Conservation (phyloP, 2,329 filamentous ascomycete genomes). For the Dactylellina cionopaga region DNA sequence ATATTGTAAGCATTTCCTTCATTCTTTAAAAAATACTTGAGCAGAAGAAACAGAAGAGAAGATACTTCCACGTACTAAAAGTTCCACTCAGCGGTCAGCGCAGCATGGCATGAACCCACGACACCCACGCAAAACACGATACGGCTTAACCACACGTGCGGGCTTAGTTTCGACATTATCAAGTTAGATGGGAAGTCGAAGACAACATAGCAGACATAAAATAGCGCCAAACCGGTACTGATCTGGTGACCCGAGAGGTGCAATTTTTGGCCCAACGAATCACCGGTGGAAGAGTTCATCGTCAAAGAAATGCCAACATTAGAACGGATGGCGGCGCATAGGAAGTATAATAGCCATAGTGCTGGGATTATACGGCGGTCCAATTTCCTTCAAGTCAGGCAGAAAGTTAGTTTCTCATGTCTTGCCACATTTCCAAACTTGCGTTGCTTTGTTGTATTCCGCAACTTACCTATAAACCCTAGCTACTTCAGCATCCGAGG, state of each 20-base stretch:
- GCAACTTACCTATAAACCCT: slow-evolving; percentile 60
- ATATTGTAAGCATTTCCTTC: slow-evolving; percentile 44
- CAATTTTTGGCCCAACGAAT: slow-evolving; percentile 79
- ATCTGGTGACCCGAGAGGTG: slow-evolving; percentile 77
- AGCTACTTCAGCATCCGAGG: slow-evolving; percentile 57
- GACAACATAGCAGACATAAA: slow-evolving; percentile 91
- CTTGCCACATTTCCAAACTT: slow-evolving; percentile 4
- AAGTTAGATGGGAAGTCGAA: slow-evolving; percentile 91
- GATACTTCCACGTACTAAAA: slow-evolving; percentile 79
- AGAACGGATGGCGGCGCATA: slow-evolving; percentile 89
- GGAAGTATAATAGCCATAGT: slow-evolving; percentile 90
- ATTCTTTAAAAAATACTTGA: background rate
- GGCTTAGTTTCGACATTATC: slow-evolving; percentile 84
- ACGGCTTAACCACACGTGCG: slow-evolving; percentile 88
- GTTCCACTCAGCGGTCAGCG: slow-evolving; percentile 83
- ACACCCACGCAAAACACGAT: slow-evolving; percentile 88
- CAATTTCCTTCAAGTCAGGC: slow-evolving; percentile 64
- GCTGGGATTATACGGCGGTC: slow-evolving; percentile 68
- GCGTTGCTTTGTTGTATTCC: slow-evolving; percentile 16
- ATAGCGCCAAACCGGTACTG: slow-evolving; percentile 84
- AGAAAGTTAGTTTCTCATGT: slow-evolving; percentile 39
- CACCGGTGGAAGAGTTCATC: slow-evolving; percentile 78
- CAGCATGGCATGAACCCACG: slow-evolving; percentile 84
- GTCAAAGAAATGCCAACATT: slow-evolving; percentile 95
- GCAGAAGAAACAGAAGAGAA: slow-evolving; percentile 18